phyloP scores from a whole-genome alignment of 139 green algal genomes.

The Auxenochlorella pyrenoidosa region DNA sequence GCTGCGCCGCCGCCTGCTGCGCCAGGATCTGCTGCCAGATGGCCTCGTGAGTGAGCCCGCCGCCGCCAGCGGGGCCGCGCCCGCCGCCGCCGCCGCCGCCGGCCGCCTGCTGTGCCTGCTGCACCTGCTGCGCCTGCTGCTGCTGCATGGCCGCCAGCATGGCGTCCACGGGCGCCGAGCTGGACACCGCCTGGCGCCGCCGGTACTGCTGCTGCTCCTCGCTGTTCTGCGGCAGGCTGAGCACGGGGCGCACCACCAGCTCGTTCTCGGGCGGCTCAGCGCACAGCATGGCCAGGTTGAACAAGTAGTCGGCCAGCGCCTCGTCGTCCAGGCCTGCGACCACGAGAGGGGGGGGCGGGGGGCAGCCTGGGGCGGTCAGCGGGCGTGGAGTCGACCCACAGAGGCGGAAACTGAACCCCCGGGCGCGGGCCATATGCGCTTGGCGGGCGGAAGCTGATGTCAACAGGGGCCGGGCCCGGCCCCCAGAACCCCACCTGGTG shows the following conservation, averaged over 20 bases:
- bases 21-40: constrained; percentile 32
- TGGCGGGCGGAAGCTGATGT: no score
- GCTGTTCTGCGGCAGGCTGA: constrained; percentile 26
- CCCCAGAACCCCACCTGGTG: no score
- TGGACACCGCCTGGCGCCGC: constrained; percentile 10
- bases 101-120: not conserved
- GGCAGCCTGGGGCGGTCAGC: no score
- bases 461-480: no score
- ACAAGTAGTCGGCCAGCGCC: constrained; percentile 22
- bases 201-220: constrained; percentile 39
- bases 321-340: constrained; percentile 27
- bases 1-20: constrained; percentile 17
- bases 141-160: constrained; percentile 31
- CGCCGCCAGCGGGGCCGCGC: not conserved
- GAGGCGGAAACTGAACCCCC: no score
- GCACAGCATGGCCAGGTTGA: constrained; percentile 42
- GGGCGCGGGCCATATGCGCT: no score
- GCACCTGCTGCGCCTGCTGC: constrained; percentile 18
- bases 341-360: not conserved
- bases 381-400: no score
- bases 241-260: constrained; percentile 36
- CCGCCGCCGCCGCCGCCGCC: not conserved
- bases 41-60: constrained; percentile 9
- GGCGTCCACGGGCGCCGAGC: constrained; percentile 11
- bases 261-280: constrained; percentile 34